These are phyloP conservation scores for Ogataea nitratoaversa DNA, from an alignment of 805 yeast genomes.

Conservation along the genomic window DNA sequence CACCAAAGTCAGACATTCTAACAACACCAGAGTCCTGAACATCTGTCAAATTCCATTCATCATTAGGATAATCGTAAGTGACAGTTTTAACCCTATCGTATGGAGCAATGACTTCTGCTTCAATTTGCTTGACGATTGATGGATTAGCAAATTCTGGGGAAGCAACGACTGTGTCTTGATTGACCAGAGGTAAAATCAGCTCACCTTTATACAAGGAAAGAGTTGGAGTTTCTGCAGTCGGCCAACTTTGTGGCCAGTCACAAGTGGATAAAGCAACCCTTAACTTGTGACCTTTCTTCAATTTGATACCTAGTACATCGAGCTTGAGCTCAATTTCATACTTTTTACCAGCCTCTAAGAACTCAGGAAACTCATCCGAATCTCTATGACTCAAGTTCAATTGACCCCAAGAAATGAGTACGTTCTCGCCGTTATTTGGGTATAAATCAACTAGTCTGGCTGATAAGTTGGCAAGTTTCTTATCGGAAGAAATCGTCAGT, in stretches of 20 bases:
- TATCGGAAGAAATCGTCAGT: slow-evolving; percentile 33
- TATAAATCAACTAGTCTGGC: slow-evolving; percentile 38
- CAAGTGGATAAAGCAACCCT: slow-evolving; percentile 39
- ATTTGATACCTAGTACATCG: slow-evolving; percentile 39
- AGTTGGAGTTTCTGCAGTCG: slow-evolving; percentile 37
- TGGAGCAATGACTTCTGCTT: slow-evolving; percentile 22
- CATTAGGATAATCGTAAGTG: slow-evolving; percentile 31
- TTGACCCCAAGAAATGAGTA: slow-evolving; percentile 44
- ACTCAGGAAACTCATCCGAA: slow-evolving; percentile 39
- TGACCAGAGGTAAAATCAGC: slow-evolving; percentile 28
- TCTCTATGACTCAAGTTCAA: slow-evolving; percentile 38
- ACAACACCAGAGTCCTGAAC: slow-evolving; percentile 34
- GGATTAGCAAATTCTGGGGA: slow-evolving; percentile 29
- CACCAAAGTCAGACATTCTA: slow-evolving; percentile 29
- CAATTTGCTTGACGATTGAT: slow-evolving; percentile 28
- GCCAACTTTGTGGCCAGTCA: slow-evolving; percentile 49
- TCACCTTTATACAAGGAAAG: slow-evolving; percentile 31
- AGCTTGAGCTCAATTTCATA: slow-evolving; percentile 33
- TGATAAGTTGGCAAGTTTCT: slow-evolving; percentile 35
- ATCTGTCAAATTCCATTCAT: slow-evolving; percentile 33
- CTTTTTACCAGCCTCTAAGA: slow-evolving; percentile 27
- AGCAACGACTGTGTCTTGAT: slow-evolving; percentile 10
- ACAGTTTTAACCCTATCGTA: slow-evolving; percentile 26
- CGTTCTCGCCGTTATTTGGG: slow-evolving; percentile 34
- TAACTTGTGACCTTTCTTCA: slow-evolving; percentile 34